Evolutionary conservation across 2,329 filamentous ascomycete genomes (phyloP).

Genomic region (Blastomyces gilchristii): DNA sequence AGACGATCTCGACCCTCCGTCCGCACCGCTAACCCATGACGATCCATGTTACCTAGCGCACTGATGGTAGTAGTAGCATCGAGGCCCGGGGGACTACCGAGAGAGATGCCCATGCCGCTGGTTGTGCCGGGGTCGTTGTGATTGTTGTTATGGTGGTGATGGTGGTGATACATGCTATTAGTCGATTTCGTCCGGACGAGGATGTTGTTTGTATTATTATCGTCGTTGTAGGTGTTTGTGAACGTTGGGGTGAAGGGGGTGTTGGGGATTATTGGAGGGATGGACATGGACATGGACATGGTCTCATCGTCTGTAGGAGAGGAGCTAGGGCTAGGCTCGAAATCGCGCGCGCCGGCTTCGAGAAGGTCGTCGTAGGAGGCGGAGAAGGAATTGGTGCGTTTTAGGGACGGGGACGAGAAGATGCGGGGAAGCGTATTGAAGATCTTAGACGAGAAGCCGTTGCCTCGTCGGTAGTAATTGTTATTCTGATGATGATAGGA

Average conservation of each 20-base stretch:
- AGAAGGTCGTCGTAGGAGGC: conserved; percentile 67
- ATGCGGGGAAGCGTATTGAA: background rate
- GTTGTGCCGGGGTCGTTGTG: background rate
- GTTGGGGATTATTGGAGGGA: background rate
- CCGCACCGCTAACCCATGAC: conserved; percentile 65
- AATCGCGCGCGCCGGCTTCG: conserved; percentile 65
- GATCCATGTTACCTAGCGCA: conserved; percentile 37
- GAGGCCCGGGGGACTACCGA: background rate
- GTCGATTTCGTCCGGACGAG: conserved; percentile 18
- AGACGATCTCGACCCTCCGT: conserved; percentile 81
- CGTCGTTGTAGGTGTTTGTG: conserved; percentile 2
- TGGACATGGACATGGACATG: conserved; percentile 43
- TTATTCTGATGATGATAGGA: conserved; percentile 27
- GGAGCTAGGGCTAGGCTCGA: conserved; percentile 63
- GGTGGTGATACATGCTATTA: background rate
- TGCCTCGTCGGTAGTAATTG: conserved; percentile 34
- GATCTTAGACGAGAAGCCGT: conserved; percentile 24
- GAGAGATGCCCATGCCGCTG: background rate
- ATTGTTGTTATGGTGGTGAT: background rate
- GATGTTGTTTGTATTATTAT: background rate
- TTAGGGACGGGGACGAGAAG: conserved; percentile 17
- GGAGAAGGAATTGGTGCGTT: conserved; percentile 25
- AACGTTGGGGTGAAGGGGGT: background rate
- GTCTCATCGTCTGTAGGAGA: conserved; percentile 55
- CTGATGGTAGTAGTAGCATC: background rate